These are phyloP conservation scores for Aspergillus phoenicis DNA, from an alignment of 2,329 filamentous ascomycete species.

Conservation along the genomic window DNA sequence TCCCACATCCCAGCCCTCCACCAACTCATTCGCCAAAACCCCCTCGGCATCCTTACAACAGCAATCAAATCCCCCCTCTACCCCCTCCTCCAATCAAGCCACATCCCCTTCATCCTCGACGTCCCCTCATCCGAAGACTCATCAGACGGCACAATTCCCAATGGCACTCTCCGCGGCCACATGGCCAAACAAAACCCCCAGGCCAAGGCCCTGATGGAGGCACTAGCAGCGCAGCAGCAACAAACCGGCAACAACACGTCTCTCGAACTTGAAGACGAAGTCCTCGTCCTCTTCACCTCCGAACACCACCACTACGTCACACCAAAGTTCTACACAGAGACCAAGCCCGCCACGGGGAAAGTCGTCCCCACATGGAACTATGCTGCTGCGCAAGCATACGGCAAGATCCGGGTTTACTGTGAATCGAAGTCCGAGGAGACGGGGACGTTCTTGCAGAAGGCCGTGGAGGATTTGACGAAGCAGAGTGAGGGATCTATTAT, in stretches of 20 bases:
- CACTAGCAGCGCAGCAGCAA: conserved; percentile 29
- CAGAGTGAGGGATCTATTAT: conserved; percentile 59
- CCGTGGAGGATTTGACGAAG: conserved; percentile 32
- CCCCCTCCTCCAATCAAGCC: conserved; percentile 60
- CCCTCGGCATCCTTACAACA: conserved; percentile 65
- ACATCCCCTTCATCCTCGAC: conserved; percentile 65
- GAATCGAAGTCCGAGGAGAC: conserved; percentile 54
- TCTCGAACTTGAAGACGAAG: conserved; percentile 51
- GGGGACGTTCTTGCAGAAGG: conserved; percentile 46
- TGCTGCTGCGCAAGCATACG: conserved; percentile 65
- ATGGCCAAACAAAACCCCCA: conserved; percentile 67
- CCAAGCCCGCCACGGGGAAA: conserved; percentile 65
- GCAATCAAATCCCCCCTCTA: conserved; percentile 56
- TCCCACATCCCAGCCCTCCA: conserved; percentile 49
- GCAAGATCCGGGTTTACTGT: conserved; percentile 57
- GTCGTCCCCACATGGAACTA: conserved; percentile 75
- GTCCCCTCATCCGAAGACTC: conserved; percentile 24
- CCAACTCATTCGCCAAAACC: conserved; percentile 61
- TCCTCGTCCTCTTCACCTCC: conserved; percentile 64
- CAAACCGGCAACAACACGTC: conserved; percentile 27
- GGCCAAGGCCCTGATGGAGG: conserved; percentile 61
- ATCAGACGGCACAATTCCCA: conserved; percentile 31
- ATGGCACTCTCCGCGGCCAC: conserved; percentile 58
- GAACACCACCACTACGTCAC: conserved; percentile 66
- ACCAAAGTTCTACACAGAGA: conserved; percentile 68